Conservation (phyloP, 306 rosid species). For the Ormosia emarginata region DNA sequence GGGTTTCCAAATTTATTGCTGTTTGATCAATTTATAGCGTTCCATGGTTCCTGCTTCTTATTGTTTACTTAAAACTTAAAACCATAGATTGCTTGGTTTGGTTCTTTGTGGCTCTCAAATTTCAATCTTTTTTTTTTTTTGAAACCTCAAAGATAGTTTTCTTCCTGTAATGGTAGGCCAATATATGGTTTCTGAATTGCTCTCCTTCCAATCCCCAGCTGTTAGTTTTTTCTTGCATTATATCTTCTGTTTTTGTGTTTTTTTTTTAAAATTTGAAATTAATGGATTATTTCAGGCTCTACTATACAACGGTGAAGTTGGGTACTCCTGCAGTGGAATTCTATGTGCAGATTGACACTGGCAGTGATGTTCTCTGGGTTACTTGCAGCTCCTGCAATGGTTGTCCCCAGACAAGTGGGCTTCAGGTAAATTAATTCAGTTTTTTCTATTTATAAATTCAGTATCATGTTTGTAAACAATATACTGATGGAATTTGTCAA, state of each 20-base stretch:
- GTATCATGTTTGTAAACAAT: slow-evolving; percentile 7
- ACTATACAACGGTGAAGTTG: slow-evolving; percentile 74
- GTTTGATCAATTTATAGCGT: slow-evolving; percentile 4
- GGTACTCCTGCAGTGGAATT: slow-evolving; percentile 92
- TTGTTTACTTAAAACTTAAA: background rate
- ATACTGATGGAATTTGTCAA: background rate
- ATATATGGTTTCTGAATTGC: background rate
- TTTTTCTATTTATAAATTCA: slow-evolving; percentile 10
- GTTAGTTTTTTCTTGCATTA: background rate
- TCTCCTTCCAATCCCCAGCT: background rate
- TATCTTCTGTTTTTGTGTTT: background rate
- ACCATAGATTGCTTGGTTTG: background rate
- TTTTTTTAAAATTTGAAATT: background rate
- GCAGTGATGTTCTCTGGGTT: slow-evolving; percentile 98
- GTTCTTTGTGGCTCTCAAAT: background rate
- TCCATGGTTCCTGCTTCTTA: background rate
- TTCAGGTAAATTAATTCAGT: slow-evolving; percentile 49
- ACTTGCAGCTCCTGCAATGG: slow-evolving; percentile 84
- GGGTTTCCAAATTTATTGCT: background rate
- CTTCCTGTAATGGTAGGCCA: background rate
- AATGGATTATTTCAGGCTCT: slow-evolving; percentile 55
- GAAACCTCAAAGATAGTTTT: background rate
- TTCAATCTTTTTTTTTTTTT: background rate
- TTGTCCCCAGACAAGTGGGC: slow-evolving; percentile 87
- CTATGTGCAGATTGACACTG: slow-evolving; percentile 93